Evolutionary conservation across 805 yeast genomes (phyloP), one percentile per base, ranked within the genome.

Genomic region (Yarrowia divulgata): DNA sequence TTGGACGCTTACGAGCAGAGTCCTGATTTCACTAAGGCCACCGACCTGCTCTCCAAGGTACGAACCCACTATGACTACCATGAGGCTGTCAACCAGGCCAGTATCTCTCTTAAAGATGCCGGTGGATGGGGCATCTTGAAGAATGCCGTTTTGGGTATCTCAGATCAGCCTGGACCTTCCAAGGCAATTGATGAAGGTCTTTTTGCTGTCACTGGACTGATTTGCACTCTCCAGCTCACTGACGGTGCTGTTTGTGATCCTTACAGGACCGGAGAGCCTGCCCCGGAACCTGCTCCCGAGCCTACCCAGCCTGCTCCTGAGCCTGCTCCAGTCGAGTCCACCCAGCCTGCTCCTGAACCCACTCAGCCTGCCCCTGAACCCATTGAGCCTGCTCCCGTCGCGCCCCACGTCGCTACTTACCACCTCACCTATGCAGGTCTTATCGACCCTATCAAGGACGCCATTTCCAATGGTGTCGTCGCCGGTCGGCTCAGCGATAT

Each of bases 181-280:
- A 45, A 45, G 49, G 49, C 49, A 8, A 45, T 45, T 19, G 49
- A 8, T 7, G 49, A 45, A 6, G 49, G 29, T 45, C 29, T 45
- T 10, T 45, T 8, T 10, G 49, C 49, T 0, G 49, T 45, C 16
- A 45, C 49, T 18, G 49, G 49, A 10, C 49, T 45, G 32, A 45
- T 45, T 5, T 45, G 49, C 49, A 45, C 49, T 19, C 49, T 45
- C n/a, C 49, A 45, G 49, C 49, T 45, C 32, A 45, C 49, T 16
- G 45, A 45, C 9, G 50, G 50, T 13, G 23, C 50, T 9, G 50
- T 46, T 2, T 46, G 50, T 23, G 50, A 46, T 8, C 50, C 50
- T 13, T 46, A 46, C 50, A 19, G 13, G 34, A 46, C 50, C 8
- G 3, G 4, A 0, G 50, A 10, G 29, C 29, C 29, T 23, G 29